phyloP scores from a whole-genome alignment of 495 filamentous ascomycete genomes.

The Penicillium verhagenii region DNA sequence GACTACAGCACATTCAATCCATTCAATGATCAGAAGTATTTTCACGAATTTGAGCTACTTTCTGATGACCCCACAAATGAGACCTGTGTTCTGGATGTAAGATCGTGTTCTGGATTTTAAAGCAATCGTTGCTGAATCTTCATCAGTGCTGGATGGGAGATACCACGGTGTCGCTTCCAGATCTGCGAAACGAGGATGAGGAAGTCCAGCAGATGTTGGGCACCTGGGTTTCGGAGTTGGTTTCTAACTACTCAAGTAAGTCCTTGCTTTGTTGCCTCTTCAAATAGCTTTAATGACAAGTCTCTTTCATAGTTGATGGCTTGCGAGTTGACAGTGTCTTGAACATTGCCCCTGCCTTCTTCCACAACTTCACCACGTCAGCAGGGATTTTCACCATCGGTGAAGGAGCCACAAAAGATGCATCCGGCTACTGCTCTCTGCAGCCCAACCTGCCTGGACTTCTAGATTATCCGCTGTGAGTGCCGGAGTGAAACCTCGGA shows the following conservation, averaged over 20 bases:
- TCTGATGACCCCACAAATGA: constrained; percentile 51
- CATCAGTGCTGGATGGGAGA: constrained; percentile 60
- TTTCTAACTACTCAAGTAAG: constrained; percentile 56
- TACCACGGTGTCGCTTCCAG: constrained; percentile 56
- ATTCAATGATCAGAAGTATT: constrained; percentile 53
- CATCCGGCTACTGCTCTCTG: constrained; percentile 56
- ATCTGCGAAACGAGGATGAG: constrained; percentile 60
- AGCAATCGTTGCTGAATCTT: constrained; percentile 16
- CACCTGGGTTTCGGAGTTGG: constrained; percentile 58
- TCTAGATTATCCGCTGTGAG: constrained; percentile 61
- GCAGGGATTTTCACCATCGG: constrained; percentile 64
- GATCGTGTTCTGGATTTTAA: not conserved
- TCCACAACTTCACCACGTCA: constrained; percentile 54
- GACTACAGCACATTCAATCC: constrained; percentile 58
- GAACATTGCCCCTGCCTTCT: constrained; percentile 64
- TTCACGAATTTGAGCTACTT: constrained; percentile 60
- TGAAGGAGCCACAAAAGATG: constrained; percentile 61
- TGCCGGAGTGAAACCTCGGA: too few species aligned
- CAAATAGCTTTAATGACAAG: constrained; percentile 2
- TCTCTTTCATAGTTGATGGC: constrained; percentile 53
- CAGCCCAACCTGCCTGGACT: constrained; percentile 54
- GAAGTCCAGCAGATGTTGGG: constrained; percentile 52
- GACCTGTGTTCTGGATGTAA: constrained; percentile 18
- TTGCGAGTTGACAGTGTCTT: constrained; percentile 70
- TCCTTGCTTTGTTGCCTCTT: constrained; percentile 3